Evolutionary conservation across 306 rosid species (phyloP), one percentile per base, ranked within the genome.

Genomic region (Dryas drummondii): DNA sequence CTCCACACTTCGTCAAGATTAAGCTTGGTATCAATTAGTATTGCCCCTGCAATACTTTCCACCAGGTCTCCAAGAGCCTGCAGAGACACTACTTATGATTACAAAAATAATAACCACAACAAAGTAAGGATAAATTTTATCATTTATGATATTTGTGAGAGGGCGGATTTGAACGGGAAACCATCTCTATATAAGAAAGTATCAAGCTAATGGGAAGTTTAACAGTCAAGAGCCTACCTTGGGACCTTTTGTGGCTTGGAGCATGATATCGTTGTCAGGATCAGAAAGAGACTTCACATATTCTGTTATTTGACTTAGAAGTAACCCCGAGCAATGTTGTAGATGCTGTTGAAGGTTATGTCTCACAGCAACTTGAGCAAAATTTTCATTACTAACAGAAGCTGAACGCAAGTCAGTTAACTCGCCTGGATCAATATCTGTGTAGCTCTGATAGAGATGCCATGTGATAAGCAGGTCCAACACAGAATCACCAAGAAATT

Each of bases 11-110:
- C 58, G 3, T 88, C 90, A 77, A 88, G 87, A 82, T 86, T 83
- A 66, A 94, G 99, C 79, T 87, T 80, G 48, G 88, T 76, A 84
- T 94, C 99, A 81, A 94, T 78, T 74, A 94, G 87, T 81, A 92
- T 79, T 53, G 99, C 97, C 72, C 97, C 97, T 12, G 91, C 97
- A 68, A 92, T 92, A 82, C 99, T 94, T 89, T 94, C 99, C 62
- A 94, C 86, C 81, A 94, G 71, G 85, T 94, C 99, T 76, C 98
- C 99, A 71, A 94, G 96, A 65, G 83, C 97, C 99, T 94, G 88
- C 15, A 42, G 64, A 55, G 52, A 49, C n/a, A 65, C 46, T 26
- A 68, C 45, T 62, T 48, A 62, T 26, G 56, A 81, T 56, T 52
- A 81, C 55, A 73, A 70, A 75, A 71, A 75, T 60, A 64, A 80